Percentiles rank a stretch among this genome's conserved stretches.
Evolutionary conservation across 2,329 filamentous ascomycete genomes (phyloP).

Genomic region (Amauroascus verrucosus): DNA sequence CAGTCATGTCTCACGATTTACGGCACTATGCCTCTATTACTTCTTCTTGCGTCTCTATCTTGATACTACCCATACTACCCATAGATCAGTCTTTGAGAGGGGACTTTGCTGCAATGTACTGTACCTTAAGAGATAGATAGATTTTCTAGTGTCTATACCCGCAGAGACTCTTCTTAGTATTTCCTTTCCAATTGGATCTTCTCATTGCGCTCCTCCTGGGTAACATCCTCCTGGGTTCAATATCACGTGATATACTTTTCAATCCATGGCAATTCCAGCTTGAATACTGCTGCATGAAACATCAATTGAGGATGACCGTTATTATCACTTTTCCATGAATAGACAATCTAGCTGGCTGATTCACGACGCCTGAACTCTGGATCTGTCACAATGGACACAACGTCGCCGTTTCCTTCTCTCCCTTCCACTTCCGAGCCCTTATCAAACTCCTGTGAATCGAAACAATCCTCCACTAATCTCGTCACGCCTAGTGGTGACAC

Average conservation of each 20-base stretch:
- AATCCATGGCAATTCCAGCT: neutral
- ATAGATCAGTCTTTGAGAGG: neutral
- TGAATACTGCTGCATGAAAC: neutral
- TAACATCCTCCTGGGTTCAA: neutral
- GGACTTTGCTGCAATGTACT: neutral
- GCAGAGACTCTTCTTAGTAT: neutral
- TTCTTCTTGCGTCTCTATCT: neutral
- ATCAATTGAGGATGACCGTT: conserved; percentile 1
- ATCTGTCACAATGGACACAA: neutral
- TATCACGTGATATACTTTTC: neutral
- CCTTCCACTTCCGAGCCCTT: neutral
- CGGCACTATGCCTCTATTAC: neutral
- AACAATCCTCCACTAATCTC: neutral
- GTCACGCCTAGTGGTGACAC: neutral
- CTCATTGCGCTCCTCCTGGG: neutral
- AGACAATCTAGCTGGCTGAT: neutral
- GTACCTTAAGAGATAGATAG: neutral
- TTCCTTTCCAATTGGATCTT: neutral
- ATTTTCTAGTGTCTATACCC: neutral
- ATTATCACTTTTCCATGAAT: neutral
- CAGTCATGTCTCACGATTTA: neutral
- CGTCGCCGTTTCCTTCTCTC: neutral
- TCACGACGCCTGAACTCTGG: neutral
- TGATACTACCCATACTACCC: neutral
- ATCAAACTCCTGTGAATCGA: neutral